These are phyloP conservation scores for Galeopsis tetrahit DNA, from an alignment of 257 asterid genomes.

Conservation along the genomic window DNA sequence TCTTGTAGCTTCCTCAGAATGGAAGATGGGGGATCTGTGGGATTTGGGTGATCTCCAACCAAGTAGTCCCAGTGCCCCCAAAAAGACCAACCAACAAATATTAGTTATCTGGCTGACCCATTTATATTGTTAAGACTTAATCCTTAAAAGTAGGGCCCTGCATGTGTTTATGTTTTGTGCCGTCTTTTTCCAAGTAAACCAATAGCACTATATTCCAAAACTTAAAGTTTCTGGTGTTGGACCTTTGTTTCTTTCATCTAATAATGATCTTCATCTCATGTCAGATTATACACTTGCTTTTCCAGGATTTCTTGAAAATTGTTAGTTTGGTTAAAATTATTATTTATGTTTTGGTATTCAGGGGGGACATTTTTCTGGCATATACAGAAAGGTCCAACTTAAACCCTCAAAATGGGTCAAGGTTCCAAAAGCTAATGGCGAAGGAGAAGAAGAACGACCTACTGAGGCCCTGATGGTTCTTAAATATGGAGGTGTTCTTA, in stretches of 20 bases:
- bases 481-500: slow-evolving; percentile 98
- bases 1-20: slow-evolving; percentile 15
- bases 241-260: slow-evolving; percentile 15
- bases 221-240: not conserved
- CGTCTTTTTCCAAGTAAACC: slow-evolving; percentile 6
- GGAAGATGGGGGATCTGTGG: slow-evolving; percentile 4
- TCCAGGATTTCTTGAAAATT: slow-evolving; percentile 18
- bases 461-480: slow-evolving; percentile 99
- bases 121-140: slow-evolving; percentile 8
- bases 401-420: slow-evolving; percentile 93
- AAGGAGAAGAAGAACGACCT: slow-evolving; percentile 95
- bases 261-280: slow-evolving; percentile 1
- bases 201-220: not conserved
- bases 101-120: slow-evolving; percentile 1
- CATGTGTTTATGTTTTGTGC: not conserved
- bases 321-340: slow-evolving; percentile 18
- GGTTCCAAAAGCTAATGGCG: slow-evolving; percentile 74
- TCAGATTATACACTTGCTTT: slow-evolving; percentile 10
- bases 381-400: slow-evolving; percentile 95
- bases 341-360: slow-evolving; percentile 37
- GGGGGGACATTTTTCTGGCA: slow-evolving; percentile 99
- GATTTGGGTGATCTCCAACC: slow-evolving; percentile 2
- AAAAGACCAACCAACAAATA: not conserved
- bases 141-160: slow-evolving; percentile 10
- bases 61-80: not conserved